phyloP scores from a whole-genome alignment of 192 early-diverging fungal species.

The Coemansia sp. region DNA sequence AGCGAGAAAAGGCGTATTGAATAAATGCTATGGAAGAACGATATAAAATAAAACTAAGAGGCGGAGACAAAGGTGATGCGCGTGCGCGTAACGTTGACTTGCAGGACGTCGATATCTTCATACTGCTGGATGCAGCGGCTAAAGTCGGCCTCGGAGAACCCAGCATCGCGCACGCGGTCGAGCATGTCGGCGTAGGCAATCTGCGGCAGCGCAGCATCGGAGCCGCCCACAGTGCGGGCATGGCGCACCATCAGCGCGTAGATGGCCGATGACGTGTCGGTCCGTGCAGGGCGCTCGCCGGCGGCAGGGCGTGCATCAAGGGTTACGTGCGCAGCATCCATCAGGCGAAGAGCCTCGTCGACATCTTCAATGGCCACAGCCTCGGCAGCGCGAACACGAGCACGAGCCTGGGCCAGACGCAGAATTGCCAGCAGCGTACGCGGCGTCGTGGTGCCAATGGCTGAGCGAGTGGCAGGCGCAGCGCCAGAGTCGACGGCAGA shows the following conservation, averaged over 20 bases:
- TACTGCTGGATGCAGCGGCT: constrained; percentile 71
- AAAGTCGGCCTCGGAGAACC: constrained; percentile 76
- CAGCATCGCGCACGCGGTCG: constrained; percentile 71
- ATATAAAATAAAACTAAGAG: constrained; percentile 3
- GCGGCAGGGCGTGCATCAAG: constrained; percentile 57
- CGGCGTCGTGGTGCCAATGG: constrained; percentile 49
- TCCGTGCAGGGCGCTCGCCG: constrained; percentile 33
- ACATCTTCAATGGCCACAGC: constrained; percentile 73
- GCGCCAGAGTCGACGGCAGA: constrained; percentile 23
- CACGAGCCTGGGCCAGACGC: constrained; percentile 79
- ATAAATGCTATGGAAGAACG: not conserved
- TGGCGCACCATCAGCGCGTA: constrained; percentile 74
- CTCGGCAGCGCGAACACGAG: constrained; percentile 72
- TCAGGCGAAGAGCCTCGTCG: constrained; percentile 82
- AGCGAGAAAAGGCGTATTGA: not conserved
- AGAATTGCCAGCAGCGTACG: constrained; percentile 86
- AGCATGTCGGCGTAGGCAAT: constrained; percentile 63
- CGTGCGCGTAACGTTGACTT: constrained; percentile 60
- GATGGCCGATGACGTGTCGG: constrained; percentile 63
- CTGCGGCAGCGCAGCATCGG: constrained; percentile 51
- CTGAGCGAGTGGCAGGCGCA: constrained; percentile 16
- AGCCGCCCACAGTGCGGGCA: constrained; percentile 61
- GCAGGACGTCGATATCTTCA: constrained; percentile 73
- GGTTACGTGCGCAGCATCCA: constrained; percentile 89
- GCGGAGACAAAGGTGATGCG: constrained; percentile 55